Conservation (phyloP, 768 basidiomycete genomes). For the Panaeolus cyanescens region DNA sequence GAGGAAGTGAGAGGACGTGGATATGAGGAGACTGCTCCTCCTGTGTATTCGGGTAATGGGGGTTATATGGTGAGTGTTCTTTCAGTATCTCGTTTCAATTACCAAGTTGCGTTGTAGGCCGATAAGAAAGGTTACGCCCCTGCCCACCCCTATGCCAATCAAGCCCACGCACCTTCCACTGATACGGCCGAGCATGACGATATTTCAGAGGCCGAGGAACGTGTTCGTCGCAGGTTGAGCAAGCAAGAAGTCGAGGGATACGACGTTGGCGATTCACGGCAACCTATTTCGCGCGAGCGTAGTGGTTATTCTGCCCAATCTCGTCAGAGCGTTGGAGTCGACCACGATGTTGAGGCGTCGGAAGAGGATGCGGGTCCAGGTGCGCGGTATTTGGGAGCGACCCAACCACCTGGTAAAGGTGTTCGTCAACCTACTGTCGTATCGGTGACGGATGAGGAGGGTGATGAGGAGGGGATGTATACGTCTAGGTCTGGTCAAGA, state of each 20-base stretch:
- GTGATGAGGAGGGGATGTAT: background rate
- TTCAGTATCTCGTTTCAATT: slow-evolving; percentile 60
- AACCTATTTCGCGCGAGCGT: background rate
- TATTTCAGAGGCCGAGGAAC: background rate
- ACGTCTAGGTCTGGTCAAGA: background rate
- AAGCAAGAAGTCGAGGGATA: background rate
- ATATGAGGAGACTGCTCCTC: slow-evolving; percentile 52
- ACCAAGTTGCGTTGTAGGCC: slow-evolving; percentile 8
- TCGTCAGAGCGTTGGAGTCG: background rate
- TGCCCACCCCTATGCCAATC: background rate
- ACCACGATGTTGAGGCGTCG: background rate
- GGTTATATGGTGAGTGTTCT: slow-evolving; percentile 41
- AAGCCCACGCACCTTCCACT: background rate
- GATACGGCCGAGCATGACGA: background rate
- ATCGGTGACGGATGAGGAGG: background rate
- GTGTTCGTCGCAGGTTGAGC: background rate
- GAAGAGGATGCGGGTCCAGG: background rate
- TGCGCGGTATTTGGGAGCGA: background rate
- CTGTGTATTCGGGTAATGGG: slow-evolving; percentile 52
- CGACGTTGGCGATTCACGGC: background rate
- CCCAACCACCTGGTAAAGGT: background rate
- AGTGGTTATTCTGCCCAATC: background rate
- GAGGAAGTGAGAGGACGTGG: slow-evolving; percentile 28
- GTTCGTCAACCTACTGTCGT: background rate
- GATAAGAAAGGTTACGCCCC: slow-evolving; percentile 17